Base-by-base conservation (phyloP, 495 filamentous ascomycete species). In the Annulohypoxylon nitens region DNA sequence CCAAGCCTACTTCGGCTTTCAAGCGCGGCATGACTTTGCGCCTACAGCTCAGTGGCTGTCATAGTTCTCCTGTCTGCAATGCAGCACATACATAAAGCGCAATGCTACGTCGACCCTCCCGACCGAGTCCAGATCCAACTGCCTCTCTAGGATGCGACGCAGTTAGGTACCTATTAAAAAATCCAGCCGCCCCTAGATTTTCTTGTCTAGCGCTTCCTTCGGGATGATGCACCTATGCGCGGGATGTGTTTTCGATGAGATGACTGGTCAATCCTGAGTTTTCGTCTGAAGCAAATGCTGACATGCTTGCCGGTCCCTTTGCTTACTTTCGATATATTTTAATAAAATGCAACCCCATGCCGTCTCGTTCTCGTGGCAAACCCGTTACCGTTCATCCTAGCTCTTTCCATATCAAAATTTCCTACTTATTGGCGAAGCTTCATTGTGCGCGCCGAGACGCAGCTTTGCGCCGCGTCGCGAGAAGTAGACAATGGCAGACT, bases 241-340 rank as follows among this genome's bases (percentile, higher is more conserved):
- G 9, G 61, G 55, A 64, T 23, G 36, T 18, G 11, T 25, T 25
- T 55, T 23, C 45, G 9, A 14, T 30, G 25, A 45, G 23, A 25
- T 64, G 45, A 73, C 59, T 73, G 70, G 60, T 50, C 61, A 48
- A 57, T 48, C 57, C 47, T 12, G 61, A 43, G 6, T 16, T 25
- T 47, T 48, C 39, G 23, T 69, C 61, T 5, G 9, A 57, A 69
- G 43, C 61, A 47, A 47, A 66, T 70, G 67, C 71, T 74, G 58
- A 70, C 50, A 59, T 33, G 2, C 62, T 25, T 39, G 37, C 23
- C 37, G 41, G 34, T 50, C 60, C 39, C 39, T 39, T 59, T 45
- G 45, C 33, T 34, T 51, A 25, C 48, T 5, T 51, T 11, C 18
- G 48, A 25, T 54, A 55, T 36, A 61, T 65, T 43, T 71, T 41